These are phyloP conservation scores for Podospora australis DNA, from an alignment of 495 filamentous ascomycete species.

Conservation along the genomic window DNA sequence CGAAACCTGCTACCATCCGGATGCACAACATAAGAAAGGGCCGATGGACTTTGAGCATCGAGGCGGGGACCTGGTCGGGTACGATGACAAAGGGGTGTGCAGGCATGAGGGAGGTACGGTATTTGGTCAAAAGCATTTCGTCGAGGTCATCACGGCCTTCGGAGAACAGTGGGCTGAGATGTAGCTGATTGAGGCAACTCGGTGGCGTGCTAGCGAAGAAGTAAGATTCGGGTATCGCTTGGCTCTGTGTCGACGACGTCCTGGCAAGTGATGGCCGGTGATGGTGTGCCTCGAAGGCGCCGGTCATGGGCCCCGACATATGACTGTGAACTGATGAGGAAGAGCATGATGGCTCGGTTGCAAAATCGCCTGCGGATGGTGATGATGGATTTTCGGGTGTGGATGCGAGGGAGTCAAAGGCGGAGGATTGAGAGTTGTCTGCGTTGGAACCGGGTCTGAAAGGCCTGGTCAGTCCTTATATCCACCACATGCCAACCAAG, in stretches of 20 bases:
- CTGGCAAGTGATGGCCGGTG: not conserved
- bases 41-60: constrained; percentile 15
- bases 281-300: not conserved
- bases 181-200: not conserved
- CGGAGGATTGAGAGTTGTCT: not conserved
- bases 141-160: constrained; percentile 14
- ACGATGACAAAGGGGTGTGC: constrained; percentile 35
- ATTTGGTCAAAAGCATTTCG: constrained; percentile 31
- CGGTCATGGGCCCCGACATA: not conserved
- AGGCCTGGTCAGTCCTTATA: not conserved
- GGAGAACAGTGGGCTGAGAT: not conserved
- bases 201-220: not conserved
- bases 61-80: constrained; percentile 17
- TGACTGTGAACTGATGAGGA: not conserved
- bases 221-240: not conserved
- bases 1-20: constrained; percentile 33
- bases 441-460: not conserved
- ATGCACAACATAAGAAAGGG: constrained; percentile 33
- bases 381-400: constrained; percentile 11
- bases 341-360: not conserved
- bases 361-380: not conserved
- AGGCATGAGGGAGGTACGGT: constrained; percentile 26
- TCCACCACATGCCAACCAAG: not conserved
- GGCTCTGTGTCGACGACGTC: not conserved
- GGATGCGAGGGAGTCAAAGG: constrained; percentile 3